Evolutionary conservation across 2,329 filamentous ascomycete species (phyloP).

Genomic region (Fulvia fulva): DNA sequence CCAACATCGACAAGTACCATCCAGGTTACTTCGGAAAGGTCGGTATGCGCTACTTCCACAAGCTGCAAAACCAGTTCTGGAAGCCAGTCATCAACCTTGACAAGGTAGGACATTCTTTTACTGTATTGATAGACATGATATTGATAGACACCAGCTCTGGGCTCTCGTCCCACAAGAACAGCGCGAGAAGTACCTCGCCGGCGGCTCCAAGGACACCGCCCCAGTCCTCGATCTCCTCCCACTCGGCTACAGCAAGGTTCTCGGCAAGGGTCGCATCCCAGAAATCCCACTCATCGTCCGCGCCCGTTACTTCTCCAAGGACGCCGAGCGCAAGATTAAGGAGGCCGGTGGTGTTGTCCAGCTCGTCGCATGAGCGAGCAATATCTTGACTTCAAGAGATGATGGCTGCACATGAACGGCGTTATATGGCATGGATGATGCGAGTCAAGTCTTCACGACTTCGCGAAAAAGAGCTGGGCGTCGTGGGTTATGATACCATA

Average conservation of each 20-base stretch:
- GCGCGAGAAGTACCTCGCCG: slow-evolving; percentile 84
- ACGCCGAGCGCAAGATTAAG: slow-evolving; percentile 98
- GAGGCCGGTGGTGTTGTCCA: slow-evolving; percentile 94
- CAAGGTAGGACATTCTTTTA: slow-evolving; percentile 60
- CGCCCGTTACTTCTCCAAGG: slow-evolving; percentile 89
- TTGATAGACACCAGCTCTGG: slow-evolving; percentile 64
- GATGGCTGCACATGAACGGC: slow-evolving; percentile 17
- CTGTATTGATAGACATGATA: background rate
- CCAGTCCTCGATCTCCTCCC: slow-evolving; percentile 97
- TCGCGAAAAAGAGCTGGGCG: slow-evolving; percentile 15
- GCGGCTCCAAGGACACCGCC: slow-evolving; percentile 87
- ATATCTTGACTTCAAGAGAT: slow-evolving; percentile 5
- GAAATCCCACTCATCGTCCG: slow-evolving; percentile 90
- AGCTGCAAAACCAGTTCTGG: slow-evolving; percentile 93
- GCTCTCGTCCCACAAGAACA: slow-evolving; percentile 88
- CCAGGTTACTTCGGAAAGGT: slow-evolving; percentile 98
- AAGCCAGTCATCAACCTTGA: slow-evolving; percentile 98
- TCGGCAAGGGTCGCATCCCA: slow-evolving; percentile 96
- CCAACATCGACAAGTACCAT: slow-evolving; percentile 90
- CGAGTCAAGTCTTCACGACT: slow-evolving; percentile 8
- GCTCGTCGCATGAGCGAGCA: slow-evolving; percentile 73
- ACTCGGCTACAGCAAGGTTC: slow-evolving; percentile 96
- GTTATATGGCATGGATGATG: slow-evolving; percentile 11
- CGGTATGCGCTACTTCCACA: slow-evolving; percentile 72
- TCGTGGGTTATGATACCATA: slow-evolving; percentile 26